phyloP scores from a whole-genome alignment of 2,329 filamentous ascomycete species.

The Aspergillus ibericus region DNA sequence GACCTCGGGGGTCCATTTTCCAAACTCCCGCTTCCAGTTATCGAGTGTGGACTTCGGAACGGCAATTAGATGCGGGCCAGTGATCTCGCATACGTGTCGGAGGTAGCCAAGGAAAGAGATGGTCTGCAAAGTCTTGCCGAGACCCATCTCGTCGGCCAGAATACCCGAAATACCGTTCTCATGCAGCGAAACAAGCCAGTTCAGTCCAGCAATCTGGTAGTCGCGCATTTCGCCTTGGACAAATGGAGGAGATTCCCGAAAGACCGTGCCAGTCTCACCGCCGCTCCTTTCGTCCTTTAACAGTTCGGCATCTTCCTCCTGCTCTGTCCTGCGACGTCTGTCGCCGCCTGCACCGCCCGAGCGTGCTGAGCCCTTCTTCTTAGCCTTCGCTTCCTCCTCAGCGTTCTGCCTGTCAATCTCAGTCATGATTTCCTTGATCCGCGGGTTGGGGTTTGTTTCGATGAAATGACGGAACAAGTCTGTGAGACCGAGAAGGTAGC shows the following conservation, averaged over 20 bases:
- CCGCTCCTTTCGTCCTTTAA: constrained; percentile 84
- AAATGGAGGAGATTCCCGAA: constrained; percentile 90
- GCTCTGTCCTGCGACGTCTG: constrained; percentile 83
- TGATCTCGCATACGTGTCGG: constrained; percentile 84
- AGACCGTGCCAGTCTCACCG: constrained; percentile 81
- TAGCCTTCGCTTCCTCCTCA: constrained; percentile 65
- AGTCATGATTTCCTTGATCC: constrained; percentile 87
- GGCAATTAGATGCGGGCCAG: constrained; percentile 83
- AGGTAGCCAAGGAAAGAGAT: constrained; percentile 96
- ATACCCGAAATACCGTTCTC: constrained; percentile 99
- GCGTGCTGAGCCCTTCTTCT: constrained; percentile 74
- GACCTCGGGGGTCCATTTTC: constrained; percentile 91
- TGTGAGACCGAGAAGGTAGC: constrained; percentile 90
- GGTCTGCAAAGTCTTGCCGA: constrained; percentile 96
- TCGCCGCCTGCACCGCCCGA: constrained; percentile 81
- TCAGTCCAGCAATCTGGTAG: constrained; percentile 92
- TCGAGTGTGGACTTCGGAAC: constrained; percentile 97
- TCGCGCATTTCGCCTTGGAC: constrained; percentile 89
- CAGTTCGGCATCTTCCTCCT: constrained; percentile 93
- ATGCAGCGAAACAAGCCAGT: constrained; percentile 96
- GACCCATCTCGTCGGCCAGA: constrained; percentile 95
- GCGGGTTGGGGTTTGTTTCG: constrained; percentile 92
- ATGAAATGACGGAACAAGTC: constrained; percentile 99
- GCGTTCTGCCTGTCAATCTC: constrained; percentile 94
- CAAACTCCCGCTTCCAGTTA: constrained; percentile 97